Evolutionary conservation across 2,329 filamentous ascomycete species (phyloP), one percentile per base, ranked within the genome.

Genomic region (Hysterium pulicare): DNA sequence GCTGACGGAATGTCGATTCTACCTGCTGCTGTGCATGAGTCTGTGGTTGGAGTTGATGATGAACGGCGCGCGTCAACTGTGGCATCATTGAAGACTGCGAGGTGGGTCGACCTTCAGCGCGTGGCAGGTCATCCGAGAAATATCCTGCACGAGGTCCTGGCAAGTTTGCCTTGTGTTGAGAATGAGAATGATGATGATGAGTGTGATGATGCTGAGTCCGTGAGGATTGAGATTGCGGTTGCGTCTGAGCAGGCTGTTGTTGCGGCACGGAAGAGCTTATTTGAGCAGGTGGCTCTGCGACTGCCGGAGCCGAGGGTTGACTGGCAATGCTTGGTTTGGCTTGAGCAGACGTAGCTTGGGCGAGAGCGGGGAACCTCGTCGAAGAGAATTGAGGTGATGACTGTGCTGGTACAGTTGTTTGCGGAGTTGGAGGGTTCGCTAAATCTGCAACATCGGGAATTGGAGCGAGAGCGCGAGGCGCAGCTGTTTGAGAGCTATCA

Each of bases 401-500:
- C 45, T 70, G 67, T 22, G 69, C 63, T 10, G 64, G 42, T 17
- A 54, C 43, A 36, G 55, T 42, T 10, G 55, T 36, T 26, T 51
- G 55, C 11, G 49, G 44, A 28, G 57, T 50, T 4, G 61, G 54
- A 20, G 66, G 60, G 31, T 70, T 69, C 19, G 70, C 63, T 17
- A 67, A 45, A 30, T 74, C 68, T 45, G 63, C 59, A 5, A 58
- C 54, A 28, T 71, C 73, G n/a, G 63, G 70, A 5, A 64, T 72
- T 9, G 71, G 71, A 23, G 71, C 71, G 42, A 74, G 59, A 26
- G 69, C 59, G 7, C 72, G 69, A 11, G 67, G 68, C 15, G 62
- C 55, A 41, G 59, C 54, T 11, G 64, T 54, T 38, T 58, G 57
- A 9, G 64, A 63, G 40, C 66, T 66, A 42, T 76, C 72, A 44